These are phyloP conservation scores for Cryomyces antarcticus DNA, from an alignment of 495 filamentous ascomycete species.

Conservation along the genomic window DNA sequence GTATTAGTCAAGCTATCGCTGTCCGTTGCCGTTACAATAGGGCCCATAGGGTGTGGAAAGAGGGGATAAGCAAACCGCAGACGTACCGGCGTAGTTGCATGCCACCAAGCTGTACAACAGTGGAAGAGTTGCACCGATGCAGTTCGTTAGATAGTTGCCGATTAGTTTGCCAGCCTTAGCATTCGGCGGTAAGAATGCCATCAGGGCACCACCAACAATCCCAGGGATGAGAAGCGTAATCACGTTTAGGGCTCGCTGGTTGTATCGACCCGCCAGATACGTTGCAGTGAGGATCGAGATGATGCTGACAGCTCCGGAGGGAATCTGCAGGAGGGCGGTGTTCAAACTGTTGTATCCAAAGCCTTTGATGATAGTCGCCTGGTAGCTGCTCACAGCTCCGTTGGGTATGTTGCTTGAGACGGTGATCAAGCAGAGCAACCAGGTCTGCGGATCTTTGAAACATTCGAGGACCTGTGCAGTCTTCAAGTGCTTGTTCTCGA, in stretches of 20 bases:
- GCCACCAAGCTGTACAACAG: too few species aligned
- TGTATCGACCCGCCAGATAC: slow-evolving; percentile 1
- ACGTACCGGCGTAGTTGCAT: too few species aligned
- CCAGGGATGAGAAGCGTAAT: slow-evolving; percentile 1
- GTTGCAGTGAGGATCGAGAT: slow-evolving; percentile 1
- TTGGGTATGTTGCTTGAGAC: background rate
- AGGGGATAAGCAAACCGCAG: too few species aligned
- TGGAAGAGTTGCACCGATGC: too few species aligned
- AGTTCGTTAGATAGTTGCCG: too few species aligned
- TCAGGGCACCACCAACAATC: slow-evolving; percentile 2
- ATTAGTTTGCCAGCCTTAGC: too few species aligned
- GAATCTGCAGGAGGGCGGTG: slow-evolving; percentile 7
- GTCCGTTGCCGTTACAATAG: too few species aligned
- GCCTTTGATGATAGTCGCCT: slow-evolving; percentile 6
- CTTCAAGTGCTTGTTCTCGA: slow-evolving; percentile 8
- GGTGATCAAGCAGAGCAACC: slow-evolving; percentile 2
- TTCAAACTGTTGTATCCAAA: slow-evolving; percentile 3
- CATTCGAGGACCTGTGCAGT: slow-evolving; percentile 2
- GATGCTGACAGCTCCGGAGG: slow-evolving; percentile 3
- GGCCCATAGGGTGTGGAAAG: too few species aligned
- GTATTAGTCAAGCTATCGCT: background rate
- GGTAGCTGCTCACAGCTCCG: slow-evolving; percentile 5
- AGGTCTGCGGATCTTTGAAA: slow-evolving; percentile 7
- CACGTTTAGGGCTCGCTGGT: background rate
- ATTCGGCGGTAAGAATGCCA: too few species aligned